Evolutionary conservation across 805 yeast genomes (phyloP), one percentile per base, ranked within the genome.

Genomic region (Debaryomyces prosopidis): DNA sequence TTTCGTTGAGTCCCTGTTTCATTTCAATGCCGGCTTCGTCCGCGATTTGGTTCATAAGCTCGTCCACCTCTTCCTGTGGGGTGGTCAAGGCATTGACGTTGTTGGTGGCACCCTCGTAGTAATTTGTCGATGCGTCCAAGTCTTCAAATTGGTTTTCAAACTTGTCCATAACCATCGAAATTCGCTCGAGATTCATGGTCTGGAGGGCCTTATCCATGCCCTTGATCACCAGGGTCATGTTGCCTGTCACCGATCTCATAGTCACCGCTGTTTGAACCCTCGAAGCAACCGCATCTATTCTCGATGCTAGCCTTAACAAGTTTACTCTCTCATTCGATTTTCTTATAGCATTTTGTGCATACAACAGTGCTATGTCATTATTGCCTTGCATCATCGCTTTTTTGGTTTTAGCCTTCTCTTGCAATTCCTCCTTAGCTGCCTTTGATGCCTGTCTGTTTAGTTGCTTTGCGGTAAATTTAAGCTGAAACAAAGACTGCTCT

Each of bases 241-340:
- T 91, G 1, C 91, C 90, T 0, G 96, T 89, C 9, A 94, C 97
- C 40, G 88, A 82, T 53, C 96, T 79, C 99, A 94, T 94, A 0
- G 98, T 92, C 5, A 94, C 97, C 0, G 99, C 99, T 0, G 99
- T 94, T 58, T 92, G 97, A 2, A 94, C 96, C 47, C 99, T 71
- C 3, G 95, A 85, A 0, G 98, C 96, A 18, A 94, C 99, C 0
- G 98, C 92, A 67, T 94, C 99, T 16, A 94, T 88, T 46, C 97
- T 71, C 0, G 96, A 88, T 0, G 97, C 86, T 46, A 94, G 72
- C 53, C 92, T 76, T 43, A 94, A 70, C 44, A 94, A 68, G 60
- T 87, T 92, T 43, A 92, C 73, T 50, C 92, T 73, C 65, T 94
- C 99, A 57, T 87, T 87, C 38, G 87, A 77, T 65, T 94, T 94